Base-by-base conservation (phyloP, 495 filamentous ascomycete genomes). In the Neurospora sp. region DNA sequence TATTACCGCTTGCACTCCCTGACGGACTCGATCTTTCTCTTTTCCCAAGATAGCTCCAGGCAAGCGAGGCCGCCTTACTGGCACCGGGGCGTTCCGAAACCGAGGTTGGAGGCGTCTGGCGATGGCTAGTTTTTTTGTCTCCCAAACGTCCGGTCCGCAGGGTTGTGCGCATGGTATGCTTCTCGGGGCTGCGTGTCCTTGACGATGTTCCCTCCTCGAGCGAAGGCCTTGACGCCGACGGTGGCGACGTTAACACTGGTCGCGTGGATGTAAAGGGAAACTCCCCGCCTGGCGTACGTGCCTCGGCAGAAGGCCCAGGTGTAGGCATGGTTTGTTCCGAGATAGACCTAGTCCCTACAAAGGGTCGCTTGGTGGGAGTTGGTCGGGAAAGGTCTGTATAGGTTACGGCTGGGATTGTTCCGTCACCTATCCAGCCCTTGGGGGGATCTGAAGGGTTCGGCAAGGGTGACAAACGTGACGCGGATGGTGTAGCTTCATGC, bases 21-120 rank as follows among this genome's bases (percentile, higher is more conserved):
- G 73, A 71, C 74, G 76, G 35, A 11, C 38, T 37, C 71, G 39
- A 42, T 44, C 73, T 41, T 27, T 75, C 79, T 74, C 74, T 66
- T 49, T 77, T 77, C 70, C 79, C 72, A 74, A 80, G 75, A 69
- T 85, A 87, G 60, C 86, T 89, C 95, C 95, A 99, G 20, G 95
- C 95, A 42, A 97, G 82, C 3, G 92, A 91, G 2, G 96, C 96
- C 16, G 96, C 96, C 80, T 93, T 96, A 54, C 92, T 94, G 39
- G 94, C 93, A 4, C 85, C 85, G 0, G 83, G 83, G 27, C 83
- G 83, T 39, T 85, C 85, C 37, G 74, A 72, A 14, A 66, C 54
- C 14, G 75, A 75, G 71, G 76, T 77, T 27, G 77, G 74, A 76
- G 39, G 76, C 40, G 74, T 75, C 74, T 69, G 79, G 70, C 79